Evolutionary conservation across 106 monocot species (phyloP), one percentile per base, ranked within the genome.

Genomic region (Amphibolis antarctica): DNA sequence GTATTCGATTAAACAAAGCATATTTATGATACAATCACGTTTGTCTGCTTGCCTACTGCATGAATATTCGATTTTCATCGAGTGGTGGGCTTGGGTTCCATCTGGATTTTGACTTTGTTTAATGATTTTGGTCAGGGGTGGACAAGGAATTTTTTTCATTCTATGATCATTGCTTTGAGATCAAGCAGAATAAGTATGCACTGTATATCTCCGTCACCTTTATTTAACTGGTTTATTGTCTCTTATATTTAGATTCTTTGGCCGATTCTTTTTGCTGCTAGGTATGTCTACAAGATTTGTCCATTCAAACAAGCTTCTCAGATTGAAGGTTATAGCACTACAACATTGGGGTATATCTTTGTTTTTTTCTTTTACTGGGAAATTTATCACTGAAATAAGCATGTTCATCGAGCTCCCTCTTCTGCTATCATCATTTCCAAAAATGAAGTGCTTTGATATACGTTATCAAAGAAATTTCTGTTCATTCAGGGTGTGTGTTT

Each of bases 201-300:
- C 22, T 46, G 19, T 50, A 13, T 48, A 19, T 52, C 42, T 1
- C 30, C 12, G 25, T 69, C 24, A 43, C 43, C 27, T 4, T 65
- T 23, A 45, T 62, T 28, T 71, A 65, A 44, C 21, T 4, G 14
- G 11, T 61, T 46, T 49, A 45, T 59, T 12, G 10, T 57, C 43
- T 24, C 15, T 10, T n/a, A 11, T 42, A 53, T 67, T 67, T 19
- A 51, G 12, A 67, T 53, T 53, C 28, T 42, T 28, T 77, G 57
- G 12, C 21, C 36, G 10, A 36, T 59, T 64, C 28, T 54, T 75
- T 44, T 59, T 63, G 44, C 51, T 14, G 22, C 42, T 59, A 99
- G 98, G 72, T 99, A 99, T 70, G 72, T 75, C 14, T 99, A 99
- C 66, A 92, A 99, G 72, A 85, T 99, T n/a, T 99, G 98, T 60